Conservation (phyloP, 2,329 filamentous ascomycete genomes). For the Dendryphion nanum region DNA sequence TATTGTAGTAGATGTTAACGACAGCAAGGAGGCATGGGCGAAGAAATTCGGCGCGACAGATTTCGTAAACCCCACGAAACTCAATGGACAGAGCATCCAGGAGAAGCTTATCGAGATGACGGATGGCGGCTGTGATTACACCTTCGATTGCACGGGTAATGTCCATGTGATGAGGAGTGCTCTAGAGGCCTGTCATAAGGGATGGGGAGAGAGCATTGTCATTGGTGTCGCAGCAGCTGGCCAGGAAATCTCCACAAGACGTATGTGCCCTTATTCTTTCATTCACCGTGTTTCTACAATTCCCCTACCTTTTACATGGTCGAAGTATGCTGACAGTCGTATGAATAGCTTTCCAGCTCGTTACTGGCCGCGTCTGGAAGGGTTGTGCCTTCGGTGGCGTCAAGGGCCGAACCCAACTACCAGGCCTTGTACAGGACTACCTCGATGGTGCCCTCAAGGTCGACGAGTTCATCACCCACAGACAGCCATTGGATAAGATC, state of each 20-base stretch:
- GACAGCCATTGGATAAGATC: constrained; percentile 77
- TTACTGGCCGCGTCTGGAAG: constrained; percentile 96
- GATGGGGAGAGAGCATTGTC: constrained; percentile 96
- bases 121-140: constrained; percentile 97
- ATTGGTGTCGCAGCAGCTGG: constrained; percentile 96
- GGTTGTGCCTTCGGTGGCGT: constrained; percentile 97
- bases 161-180: constrained; percentile 94
- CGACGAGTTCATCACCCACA: constrained; percentile 98
- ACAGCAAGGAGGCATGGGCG: constrained; percentile 85
- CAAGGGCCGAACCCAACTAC: constrained; percentile 93
- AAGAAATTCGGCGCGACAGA: constrained; percentile 94
- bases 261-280: no score
- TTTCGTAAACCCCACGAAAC: constrained; percentile 85
- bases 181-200: constrained; percentile 98
- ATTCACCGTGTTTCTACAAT: neutral
- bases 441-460: constrained; percentile 89
- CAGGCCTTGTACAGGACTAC: constrained; percentile 85
- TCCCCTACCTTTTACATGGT: neutral
- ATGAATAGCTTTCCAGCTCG: constrained; percentile 87
- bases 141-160: constrained; percentile 98
- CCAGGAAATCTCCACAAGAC: constrained; percentile 90
- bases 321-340: no score
- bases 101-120: constrained; percentile 97
- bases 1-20: constrained; percentile 80
- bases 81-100: constrained; percentile 71